Percentiles rank a stretch among this genome's conserved stretches.
Evolutionary conservation across 1,284 basidiomycete species (phyloP).

Genomic region (Sphaerobolus stellatus): DNA sequence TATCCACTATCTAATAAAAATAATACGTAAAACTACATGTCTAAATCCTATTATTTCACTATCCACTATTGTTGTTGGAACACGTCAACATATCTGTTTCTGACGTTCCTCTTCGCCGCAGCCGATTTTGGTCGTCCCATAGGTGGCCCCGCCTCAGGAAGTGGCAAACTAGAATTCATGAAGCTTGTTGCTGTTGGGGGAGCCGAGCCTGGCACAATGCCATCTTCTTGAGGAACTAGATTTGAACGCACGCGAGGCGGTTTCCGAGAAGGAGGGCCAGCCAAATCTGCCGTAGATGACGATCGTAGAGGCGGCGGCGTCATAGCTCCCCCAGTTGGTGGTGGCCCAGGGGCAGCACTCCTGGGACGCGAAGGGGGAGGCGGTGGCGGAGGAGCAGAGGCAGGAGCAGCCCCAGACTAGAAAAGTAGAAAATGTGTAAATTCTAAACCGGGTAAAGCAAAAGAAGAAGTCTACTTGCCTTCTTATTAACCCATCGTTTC

Average conservation of each 20-base stretch:
- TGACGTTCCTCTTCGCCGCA: constrained; percentile 68
- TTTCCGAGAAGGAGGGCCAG: constrained; percentile 48
- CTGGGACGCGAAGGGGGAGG: constrained; percentile 74
- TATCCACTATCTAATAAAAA: too few relatives aligned
- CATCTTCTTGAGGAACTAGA: constrained; percentile 51
- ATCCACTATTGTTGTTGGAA: constrained; percentile 66
- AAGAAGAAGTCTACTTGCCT: constrained; percentile 48
- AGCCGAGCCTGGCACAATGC: constrained; percentile 25
- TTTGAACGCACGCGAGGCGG: constrained; percentile 63
- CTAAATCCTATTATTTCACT: too few relatives aligned
- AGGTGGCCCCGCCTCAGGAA: constrained; percentile 22
- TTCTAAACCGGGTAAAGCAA: constrained; percentile 9
- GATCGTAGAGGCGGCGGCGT: constrained; percentile 51
- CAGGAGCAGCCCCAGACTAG: constrained; percentile 56
- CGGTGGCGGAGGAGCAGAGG: constrained; percentile 51
- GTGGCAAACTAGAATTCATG: constrained; percentile 42
- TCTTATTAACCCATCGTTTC: constrained; percentile 96
- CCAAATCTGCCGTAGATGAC: constrained; percentile 61
- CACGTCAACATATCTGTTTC: constrained; percentile 85
- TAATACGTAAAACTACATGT: too few relatives aligned
- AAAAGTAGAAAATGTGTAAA: constrained; percentile 5
- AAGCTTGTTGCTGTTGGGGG: constrained; percentile 32
- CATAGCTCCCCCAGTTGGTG: constrained; percentile 27
- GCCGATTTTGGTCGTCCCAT: constrained; percentile 56
- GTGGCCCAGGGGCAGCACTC: constrained; percentile 72